phyloP scores from a whole-genome alignment of 352 stramenopile genomes.

The Globisporangium spiculum region DNA sequence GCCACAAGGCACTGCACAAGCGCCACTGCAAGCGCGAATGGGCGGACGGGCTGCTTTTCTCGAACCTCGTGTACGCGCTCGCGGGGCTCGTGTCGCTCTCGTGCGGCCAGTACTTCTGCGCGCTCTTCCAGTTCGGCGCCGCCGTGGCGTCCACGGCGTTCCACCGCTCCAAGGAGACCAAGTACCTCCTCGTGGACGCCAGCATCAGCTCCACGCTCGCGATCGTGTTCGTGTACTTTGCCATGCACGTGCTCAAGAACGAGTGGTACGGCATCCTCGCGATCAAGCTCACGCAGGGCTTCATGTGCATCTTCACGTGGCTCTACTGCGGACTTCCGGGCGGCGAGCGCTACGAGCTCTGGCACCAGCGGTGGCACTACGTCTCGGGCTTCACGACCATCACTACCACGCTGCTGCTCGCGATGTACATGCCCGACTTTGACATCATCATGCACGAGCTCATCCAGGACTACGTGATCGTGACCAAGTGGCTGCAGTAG shows the following conservation, averaged over 20 bases:
- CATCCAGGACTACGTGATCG: slow-evolving; percentile 50
- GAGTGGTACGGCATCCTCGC: slow-evolving; percentile 76
- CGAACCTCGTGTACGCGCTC: slow-evolving; percentile 75
- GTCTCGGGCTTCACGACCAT: slow-evolving; percentile 76
- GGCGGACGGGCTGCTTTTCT: slow-evolving; percentile 80
- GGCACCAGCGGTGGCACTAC: slow-evolving; percentile 84
- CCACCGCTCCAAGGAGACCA: slow-evolving; percentile 81
- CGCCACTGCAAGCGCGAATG: slow-evolving; percentile 46
- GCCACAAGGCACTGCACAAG: slow-evolving; percentile 30
- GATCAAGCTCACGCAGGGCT: slow-evolving; percentile 53
- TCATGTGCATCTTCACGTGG: slow-evolving; percentile 72
- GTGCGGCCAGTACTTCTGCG: slow-evolving; percentile 72
- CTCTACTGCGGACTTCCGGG: slow-evolving; percentile 79
- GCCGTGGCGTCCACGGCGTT: slow-evolving; percentile 74
- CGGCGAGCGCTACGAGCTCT: slow-evolving; percentile 70
- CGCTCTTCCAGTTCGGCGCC: slow-evolving; percentile 63
- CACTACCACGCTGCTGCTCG: slow-evolving; percentile 68
- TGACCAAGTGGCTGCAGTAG: slow-evolving; percentile 48
- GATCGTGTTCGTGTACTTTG: slow-evolving; percentile 67
- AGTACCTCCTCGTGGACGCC: slow-evolving; percentile 76
- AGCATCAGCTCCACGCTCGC: slow-evolving; percentile 71
- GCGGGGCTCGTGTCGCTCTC: slow-evolving; percentile 67
- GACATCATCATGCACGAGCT: slow-evolving; percentile 76
- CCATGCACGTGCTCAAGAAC: slow-evolving; percentile 61
- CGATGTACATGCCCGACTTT: slow-evolving; percentile 76